These are phyloP conservation scores for Coelastrella sp. DNA, from an alignment of 139 green algal species.

Conservation along the genomic window DNA sequence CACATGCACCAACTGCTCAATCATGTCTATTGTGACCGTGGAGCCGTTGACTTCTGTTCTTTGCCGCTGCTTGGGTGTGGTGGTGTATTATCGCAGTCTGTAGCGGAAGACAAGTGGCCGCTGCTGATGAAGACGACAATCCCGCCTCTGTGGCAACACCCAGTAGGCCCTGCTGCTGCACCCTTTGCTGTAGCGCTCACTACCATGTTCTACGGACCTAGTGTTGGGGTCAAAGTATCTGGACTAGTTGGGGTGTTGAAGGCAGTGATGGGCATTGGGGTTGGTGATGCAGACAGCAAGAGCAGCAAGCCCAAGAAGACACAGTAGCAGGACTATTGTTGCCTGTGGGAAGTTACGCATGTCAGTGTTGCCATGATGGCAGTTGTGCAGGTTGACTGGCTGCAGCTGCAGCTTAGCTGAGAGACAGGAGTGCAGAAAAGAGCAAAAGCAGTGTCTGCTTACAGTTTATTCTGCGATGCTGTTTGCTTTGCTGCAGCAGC, in stretches of 20 bases:
- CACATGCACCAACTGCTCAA: no score
- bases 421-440: no score
- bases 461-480: no score
- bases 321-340: background rate
- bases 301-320: background rate
- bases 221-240: slow-evolving; percentile 38
- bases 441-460: no score
- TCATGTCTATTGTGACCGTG: no score
- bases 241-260: slow-evolving; percentile 25
- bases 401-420: no score
- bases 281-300: background rate
- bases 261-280: slow-evolving; percentile 23
- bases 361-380: no score
- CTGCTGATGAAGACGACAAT: slow-evolving; percentile 91
- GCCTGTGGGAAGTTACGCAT: no score
- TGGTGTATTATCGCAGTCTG: slow-evolving; percentile 68
- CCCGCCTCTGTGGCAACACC: slow-evolving; percentile 80
- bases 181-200: slow-evolving; percentile 84
- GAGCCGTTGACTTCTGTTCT: no score
- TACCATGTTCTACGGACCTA: slow-evolving; percentile 90
- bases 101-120: slow-evolving; percentile 86
- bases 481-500: no score
- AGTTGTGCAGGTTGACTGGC: no score
- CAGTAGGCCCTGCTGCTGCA: slow-evolving; percentile 65
- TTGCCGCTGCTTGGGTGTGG: no score